Percentiles rank a stretch among this genome's conserved stretches.
phyloP scores from a whole-genome alignment of 306 rosid genomes.

The Citrullus colocynthis region DNA sequence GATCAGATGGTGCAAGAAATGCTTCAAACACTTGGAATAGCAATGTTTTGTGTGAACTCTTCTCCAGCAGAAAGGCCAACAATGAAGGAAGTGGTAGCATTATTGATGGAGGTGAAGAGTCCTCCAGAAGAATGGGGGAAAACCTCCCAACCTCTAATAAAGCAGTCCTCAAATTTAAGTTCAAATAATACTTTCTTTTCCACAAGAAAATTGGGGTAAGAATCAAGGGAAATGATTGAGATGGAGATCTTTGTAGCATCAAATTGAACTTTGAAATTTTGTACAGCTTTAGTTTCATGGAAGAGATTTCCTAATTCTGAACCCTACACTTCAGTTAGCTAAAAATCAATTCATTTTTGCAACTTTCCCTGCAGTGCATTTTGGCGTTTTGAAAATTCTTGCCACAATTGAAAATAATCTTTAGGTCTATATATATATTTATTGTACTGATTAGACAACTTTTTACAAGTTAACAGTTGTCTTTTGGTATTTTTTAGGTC shows the following conservation, averaged over 20 bases:
- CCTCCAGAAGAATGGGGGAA: conserved; percentile 82
- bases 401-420: background rate
- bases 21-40: conserved; percentile 97
- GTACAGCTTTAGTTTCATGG: conserved; percentile 3
- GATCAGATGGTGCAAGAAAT: conserved; percentile 98
- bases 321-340: background rate
- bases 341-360: background rate
- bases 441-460: too few relatives aligned
- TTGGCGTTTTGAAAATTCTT: background rate
- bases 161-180: conserved; percentile 65
- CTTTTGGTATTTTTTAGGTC: too few relatives aligned
- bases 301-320: background rate
- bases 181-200: conserved; percentile 1
- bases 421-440: background rate
- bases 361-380: background rate
- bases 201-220: background rate
- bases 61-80: conserved; percentile 78
- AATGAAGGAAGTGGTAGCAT: conserved; percentile 94
- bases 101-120: conserved; percentile 81
- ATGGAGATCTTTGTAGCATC: background rate
- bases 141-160: conserved; percentile 89
- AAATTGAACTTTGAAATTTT: background rate
- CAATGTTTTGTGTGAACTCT: conserved; percentile 94
- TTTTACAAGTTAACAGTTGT: too few relatives aligned
- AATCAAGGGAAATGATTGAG: background rate